These are phyloP conservation scores for Vigna angularis DNA, from an alignment of 306 rosid genomes.

Conservation along the genomic window DNA sequence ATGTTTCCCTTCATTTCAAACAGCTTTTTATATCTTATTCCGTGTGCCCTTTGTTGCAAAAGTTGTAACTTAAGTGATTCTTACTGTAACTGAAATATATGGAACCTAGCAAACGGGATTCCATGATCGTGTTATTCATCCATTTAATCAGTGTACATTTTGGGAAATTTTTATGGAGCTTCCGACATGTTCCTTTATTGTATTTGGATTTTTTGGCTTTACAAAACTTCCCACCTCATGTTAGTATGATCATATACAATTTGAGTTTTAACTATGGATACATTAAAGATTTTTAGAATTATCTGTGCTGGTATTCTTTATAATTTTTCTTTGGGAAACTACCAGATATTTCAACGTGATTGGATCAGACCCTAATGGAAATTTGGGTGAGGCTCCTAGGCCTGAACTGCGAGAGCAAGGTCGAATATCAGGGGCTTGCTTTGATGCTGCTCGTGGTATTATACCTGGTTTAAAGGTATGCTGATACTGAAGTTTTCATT, in stretches of 20 bases:
- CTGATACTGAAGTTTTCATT: constrained; percentile 10
- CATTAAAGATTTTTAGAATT: constrained; percentile 22
- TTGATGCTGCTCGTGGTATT: constrained; percentile 95
- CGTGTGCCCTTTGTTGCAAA: constrained; percentile 6
- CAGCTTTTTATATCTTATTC: constrained; percentile 22
- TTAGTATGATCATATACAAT: not conserved
- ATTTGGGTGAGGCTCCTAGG: constrained; percentile 98
- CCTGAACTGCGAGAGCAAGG: constrained; percentile 98
- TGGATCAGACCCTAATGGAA: constrained; percentile 97
- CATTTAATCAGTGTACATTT: not conserved
- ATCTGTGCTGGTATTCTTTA: constrained; percentile 6
- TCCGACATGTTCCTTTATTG: constrained; percentile 1
- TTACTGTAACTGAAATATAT: not conserved
- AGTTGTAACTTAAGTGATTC: not conserved
- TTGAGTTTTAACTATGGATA: constrained; percentile 4
- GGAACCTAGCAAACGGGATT: constrained; percentile 16
- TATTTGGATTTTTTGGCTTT: not conserved
- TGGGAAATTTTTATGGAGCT: constrained; percentile 13
- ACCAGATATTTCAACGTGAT: constrained; percentile 94
- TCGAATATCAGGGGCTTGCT: constrained; percentile 98
- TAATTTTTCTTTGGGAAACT: constrained; percentile 14
- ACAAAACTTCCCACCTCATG: not conserved
- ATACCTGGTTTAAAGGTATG: constrained; percentile 84
- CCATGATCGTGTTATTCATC: not conserved
- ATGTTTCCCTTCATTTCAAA: not conserved